These are phyloP conservation scores for Evernia prunastri DNA, from an alignment of 495 filamentous ascomycete species.

Conservation along the genomic window DNA sequence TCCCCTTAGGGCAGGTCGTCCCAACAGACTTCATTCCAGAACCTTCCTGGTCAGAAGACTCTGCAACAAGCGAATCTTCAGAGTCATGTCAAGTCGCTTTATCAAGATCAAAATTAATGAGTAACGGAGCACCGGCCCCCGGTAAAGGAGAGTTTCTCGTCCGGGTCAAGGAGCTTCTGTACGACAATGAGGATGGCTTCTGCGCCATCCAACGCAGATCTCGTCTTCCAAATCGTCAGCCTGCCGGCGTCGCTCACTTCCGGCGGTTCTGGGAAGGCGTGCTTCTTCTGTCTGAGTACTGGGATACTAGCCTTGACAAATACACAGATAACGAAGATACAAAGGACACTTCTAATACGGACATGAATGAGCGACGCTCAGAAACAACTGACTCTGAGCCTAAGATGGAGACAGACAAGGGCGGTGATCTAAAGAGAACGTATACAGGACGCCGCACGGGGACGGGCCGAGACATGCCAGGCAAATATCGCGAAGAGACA, in stretches of 20 bases:
- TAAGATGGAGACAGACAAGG: not conserved
- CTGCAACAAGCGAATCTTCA: constrained; percentile 14
- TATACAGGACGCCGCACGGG: constrained; percentile 54
- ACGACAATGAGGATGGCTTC: constrained; percentile 54
- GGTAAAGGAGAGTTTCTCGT: constrained; percentile 43
- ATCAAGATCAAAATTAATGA: constrained; percentile 32
- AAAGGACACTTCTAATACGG: constrained; percentile 27
- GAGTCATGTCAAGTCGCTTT: constrained; percentile 12
- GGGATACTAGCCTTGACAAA: constrained; percentile 55
- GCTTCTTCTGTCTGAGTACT: constrained; percentile 54
- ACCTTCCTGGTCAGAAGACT: constrained; percentile 37
- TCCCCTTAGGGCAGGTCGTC: constrained; percentile 42
- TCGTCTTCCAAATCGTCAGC: constrained; percentile 32
- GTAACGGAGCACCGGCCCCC: constrained; percentile 46
- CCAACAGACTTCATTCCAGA: constrained; percentile 41
- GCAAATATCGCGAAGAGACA: constrained; percentile 63
- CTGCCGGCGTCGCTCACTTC: constrained; percentile 47
- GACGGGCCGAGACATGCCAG: constrained; percentile 66
- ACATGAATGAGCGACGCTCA: constrained; percentile 30
- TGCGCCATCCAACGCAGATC: constrained; percentile 42
- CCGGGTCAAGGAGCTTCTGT: constrained; percentile 43
- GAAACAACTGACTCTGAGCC: constrained; percentile 5
- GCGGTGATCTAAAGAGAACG: constrained; percentile 19
- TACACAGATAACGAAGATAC: constrained; percentile 32
- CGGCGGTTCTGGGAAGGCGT: constrained; percentile 56